Base-by-base conservation (phyloP, 306 rosid genomes). In the Pyrus bretschneideri region DNA sequence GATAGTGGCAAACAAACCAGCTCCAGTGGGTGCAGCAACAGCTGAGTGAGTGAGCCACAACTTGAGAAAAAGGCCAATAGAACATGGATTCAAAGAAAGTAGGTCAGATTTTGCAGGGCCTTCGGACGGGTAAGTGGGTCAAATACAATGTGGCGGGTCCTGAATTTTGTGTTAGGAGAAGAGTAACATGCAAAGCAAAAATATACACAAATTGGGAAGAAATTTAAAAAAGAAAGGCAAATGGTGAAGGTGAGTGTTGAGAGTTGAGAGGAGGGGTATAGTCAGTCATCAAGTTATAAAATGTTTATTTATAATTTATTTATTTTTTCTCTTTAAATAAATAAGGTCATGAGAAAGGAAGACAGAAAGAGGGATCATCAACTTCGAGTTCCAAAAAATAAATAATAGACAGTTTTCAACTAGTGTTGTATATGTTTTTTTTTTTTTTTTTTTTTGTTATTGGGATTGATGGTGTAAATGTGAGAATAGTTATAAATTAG, bases 1-100 rank as follows among this genome's bases (percentile, higher is more conserved):
- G 83, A 78, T 92, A 31, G 96, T 90, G 76, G 89, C 93, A 5
- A 89, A 85, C 75, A 91, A 82, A 73, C 88, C 88, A 31, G 76
- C 72, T 75, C 80, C 92, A 22, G 83, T 79, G 65, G 78, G 83
- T n/a, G 83, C 84, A 76, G 77, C 86, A 63, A 60, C 69, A 65
- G 81, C 73, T 58, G 61, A 79, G 79, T 35, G 77, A 82, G 75
- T 51, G 55, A 51, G 55, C 17, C 55, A 17, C 18, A 19, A 51
- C 21, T 11, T 22, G 66, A 65, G 31, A 25, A 58, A 60, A 73
- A 27, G 30, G 45, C 44, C 30, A 72, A 22, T 22, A 27, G 22
- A 27, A 17, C 21, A 52, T 2, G 4, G 25, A 44, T 25, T 27
- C 35, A 58, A n/a, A 22, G 60, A 3, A 67, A 73, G 71, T 78